Base-by-base conservation (phyloP, 441 rosid genomes). In the Brassica hybrid region DNA sequence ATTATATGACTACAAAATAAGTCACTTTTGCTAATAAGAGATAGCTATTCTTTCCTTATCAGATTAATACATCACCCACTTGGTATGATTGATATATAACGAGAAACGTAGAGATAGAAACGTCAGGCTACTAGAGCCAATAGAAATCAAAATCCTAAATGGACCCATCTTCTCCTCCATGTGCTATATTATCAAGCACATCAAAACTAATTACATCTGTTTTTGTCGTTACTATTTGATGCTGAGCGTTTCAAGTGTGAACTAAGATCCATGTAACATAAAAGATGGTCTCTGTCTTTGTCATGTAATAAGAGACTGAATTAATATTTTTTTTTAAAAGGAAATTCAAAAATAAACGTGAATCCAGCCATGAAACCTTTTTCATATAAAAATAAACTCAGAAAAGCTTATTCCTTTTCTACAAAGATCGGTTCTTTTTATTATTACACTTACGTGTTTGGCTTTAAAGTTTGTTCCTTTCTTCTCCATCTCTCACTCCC, bases 281-380 rank as follows among this genome's bases (percentile, higher is more conserved):
- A 68, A 72, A 19, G 27, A 65, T 69, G 76, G 71, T 59, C 38
- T 66, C 76, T 74, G 74, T 75, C 83, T 71, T 60, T 66, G 76
- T 71, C 83, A 70, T 48, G 45, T 66, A 41, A 34, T 56, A 25
- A 73, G 14, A 71, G 61, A 23, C 1, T 57, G 38, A 18, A 7
- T 54, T 9, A n/a, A 50, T 13, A 12, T 3, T 32, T 5, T 1
- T 48, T 8, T 2, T 8, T 3, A 11, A 59, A 32, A 2, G 0
- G 1, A 0, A 36, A 34, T 12, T 36, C 30, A 17, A 52, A 65
- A 65, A 18, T 10, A 70, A 75, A 54, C 80, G 83, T 80, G 83
- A 71, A 65, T 80, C 76, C 83, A 80, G 76, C 83, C 74, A 74
- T 74, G 73, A 64, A 70, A 69, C 69, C 9, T 1, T 69, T 79